These are phyloP conservation scores for Pezicula neosporulosa DNA, from an alignment of 2,329 filamentous ascomycete genomes.

Conservation along the genomic window DNA sequence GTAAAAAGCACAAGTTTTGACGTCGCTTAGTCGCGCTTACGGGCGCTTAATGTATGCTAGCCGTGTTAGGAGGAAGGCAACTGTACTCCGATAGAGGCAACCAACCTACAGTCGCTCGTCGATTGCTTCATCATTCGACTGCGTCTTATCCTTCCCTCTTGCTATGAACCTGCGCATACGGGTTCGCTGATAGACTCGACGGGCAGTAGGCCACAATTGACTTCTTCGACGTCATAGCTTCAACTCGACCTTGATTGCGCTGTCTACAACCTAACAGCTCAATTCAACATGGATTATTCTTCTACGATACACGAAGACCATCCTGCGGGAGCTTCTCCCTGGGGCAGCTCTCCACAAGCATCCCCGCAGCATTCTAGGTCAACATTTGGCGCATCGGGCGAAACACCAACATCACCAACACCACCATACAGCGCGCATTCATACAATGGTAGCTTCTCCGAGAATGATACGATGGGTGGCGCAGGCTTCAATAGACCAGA, in stretches of 20 bases:
- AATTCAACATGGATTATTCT: conserved; percentile 61
- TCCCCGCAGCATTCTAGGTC: conserved; percentile 26
- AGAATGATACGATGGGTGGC: conserved; percentile 21
- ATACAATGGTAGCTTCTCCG: conserved; percentile 17
- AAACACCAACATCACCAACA: conserved; percentile 23
- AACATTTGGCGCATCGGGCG: conserved; percentile 20
- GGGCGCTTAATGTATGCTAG: no score
- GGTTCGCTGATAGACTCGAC: neutral
- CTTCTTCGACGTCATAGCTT: conserved; percentile 6
- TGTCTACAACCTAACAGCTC: neutral
- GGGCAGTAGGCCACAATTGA: neutral
- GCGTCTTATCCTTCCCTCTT: neutral
- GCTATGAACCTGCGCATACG: neutral
- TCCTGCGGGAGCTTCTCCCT: conserved; percentile 57
- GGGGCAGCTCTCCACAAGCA: conserved; percentile 39
- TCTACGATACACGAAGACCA: conserved; percentile 53
- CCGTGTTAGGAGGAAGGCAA: no score
- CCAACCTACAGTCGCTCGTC: neutral
- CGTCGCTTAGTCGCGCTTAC: no score
- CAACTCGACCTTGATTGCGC: neutral
- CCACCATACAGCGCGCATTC: conserved; percentile 19
- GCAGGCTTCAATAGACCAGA: conserved; percentile 21
- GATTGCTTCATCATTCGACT: no score
- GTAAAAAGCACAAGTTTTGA: no score
- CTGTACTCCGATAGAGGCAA: neutral